Conservation (phyloP, 306 rosid genomes). For the Astragalus membranaceus region DNA sequence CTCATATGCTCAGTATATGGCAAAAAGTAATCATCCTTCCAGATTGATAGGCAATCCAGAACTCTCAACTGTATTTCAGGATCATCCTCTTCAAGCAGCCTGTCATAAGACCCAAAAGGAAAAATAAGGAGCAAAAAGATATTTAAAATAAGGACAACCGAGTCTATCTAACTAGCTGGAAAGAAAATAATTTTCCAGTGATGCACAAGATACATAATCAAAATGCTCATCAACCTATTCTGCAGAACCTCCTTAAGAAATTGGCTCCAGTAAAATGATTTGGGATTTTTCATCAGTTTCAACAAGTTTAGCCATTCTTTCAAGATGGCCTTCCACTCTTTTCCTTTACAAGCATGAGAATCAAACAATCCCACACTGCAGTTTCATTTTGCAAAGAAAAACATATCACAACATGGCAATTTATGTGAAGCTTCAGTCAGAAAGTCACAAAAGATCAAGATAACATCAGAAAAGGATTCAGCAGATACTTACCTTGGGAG, state of each 20-base stretch:
- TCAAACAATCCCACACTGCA: constrained; percentile 77
- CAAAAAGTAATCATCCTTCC: constrained; percentile 72
- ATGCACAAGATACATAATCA: constrained; percentile 2
- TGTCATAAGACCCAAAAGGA: constrained; percentile 29
- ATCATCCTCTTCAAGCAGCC: constrained; percentile 89
- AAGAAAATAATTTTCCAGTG: not conserved
- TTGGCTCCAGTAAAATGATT: constrained; percentile 50
- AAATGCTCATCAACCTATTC: constrained; percentile 51
- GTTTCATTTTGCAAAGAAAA: constrained; percentile 24
- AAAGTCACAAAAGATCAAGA: constrained; percentile 11
- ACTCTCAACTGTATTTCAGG: constrained; percentile 77
- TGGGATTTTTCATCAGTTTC: constrained; percentile 64
- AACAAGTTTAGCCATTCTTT: constrained; percentile 94
- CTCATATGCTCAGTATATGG: constrained; percentile 67
- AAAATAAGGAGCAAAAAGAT: not conserved
- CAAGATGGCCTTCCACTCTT: constrained; percentile 77
- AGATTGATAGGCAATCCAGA: constrained; percentile 69
- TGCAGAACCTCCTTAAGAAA: constrained; percentile 74
- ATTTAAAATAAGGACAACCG: constrained; percentile 3
- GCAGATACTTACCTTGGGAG: constrained; percentile 42
- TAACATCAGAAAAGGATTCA: not conserved
- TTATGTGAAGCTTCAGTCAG: not conserved
- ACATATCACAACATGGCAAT: constrained; percentile 11
- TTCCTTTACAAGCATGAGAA: constrained; percentile 63
- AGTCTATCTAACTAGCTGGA: not conserved